phyloP scores from a whole-genome alignment of 768 basidiomycete species.

The Boletus speciosus region DNA sequence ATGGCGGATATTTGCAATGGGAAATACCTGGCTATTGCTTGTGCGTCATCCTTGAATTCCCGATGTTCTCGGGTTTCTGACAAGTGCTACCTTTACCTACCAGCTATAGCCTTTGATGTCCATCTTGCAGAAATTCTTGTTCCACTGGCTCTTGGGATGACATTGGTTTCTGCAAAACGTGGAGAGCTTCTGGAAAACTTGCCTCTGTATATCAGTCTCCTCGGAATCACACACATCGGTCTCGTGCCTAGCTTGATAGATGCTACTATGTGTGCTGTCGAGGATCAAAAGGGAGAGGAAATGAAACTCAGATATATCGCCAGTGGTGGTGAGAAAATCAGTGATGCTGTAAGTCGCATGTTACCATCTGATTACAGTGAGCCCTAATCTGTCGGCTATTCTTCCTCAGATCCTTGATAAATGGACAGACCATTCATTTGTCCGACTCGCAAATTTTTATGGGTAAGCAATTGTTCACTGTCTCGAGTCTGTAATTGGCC shows the following conservation, averaged over 20 bases:
- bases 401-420: slow-evolving; percentile 38
- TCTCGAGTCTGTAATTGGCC: not conserved
- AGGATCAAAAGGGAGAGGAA: slow-evolving; percentile 29
- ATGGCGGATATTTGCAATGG: slow-evolving; percentile 27
- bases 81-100: not conserved
- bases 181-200: slow-evolving; percentile 39
- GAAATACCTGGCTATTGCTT: slow-evolving; percentile 42
- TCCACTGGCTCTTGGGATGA: slow-evolving; percentile 42
- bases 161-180: slow-evolving; percentile 41
- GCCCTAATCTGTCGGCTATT: not conserved
- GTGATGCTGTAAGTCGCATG: slow-evolving; percentile 39
- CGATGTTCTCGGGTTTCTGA: not conserved
- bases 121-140: slow-evolving; percentile 45
- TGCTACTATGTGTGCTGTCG: slow-evolving; percentile 38
- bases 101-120: slow-evolving; percentile 53
- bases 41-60: slow-evolving; percentile 26
- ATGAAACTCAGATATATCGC: slow-evolving; percentile 42
- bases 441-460: slow-evolving; percentile 49
- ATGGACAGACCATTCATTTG: slow-evolving; percentile 44
- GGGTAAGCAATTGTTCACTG: slow-evolving; percentile 28
- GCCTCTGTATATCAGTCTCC: slow-evolving; percentile 37
- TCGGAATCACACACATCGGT: slow-evolving; percentile 47
- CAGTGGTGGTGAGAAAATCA: slow-evolving; percentile 53
- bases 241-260: slow-evolving; percentile 54
- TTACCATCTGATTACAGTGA: not conserved